Conservation (phyloP, 768 basidiomycete genomes). For the Kwoniella sp. region DNA sequence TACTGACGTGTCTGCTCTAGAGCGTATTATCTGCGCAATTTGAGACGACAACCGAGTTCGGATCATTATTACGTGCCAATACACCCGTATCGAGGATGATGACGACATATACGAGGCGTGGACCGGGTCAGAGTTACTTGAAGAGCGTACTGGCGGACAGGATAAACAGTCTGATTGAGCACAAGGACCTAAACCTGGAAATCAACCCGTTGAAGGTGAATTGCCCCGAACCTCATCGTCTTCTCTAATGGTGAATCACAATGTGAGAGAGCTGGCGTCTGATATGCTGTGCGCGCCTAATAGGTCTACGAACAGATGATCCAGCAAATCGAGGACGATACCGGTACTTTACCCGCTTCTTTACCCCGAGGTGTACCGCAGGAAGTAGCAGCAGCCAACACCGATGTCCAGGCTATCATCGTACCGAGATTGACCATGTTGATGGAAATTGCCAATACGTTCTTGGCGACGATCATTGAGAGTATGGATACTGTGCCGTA, state of each 20-base stretch:
- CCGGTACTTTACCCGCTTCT: conserved; percentile 84
- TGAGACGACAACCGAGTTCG: conserved; percentile 97
- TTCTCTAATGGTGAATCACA: neutral
- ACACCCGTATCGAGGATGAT: conserved; percentile 99
- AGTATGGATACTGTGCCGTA: conserved; percentile 98
- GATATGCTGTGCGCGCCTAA: too few relatives aligned
- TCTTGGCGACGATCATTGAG: conserved; percentile 95
- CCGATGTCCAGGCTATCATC: conserved; percentile 96
- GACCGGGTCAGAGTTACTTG: conserved; percentile 96
- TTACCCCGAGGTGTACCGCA: conserved; percentile 91
- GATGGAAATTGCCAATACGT: conserved; percentile 99
- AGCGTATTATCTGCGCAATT: conserved; percentile 98
- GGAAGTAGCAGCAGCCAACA: conserved; percentile 89
- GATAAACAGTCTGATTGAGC: conserved; percentile 97
- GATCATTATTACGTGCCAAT: conserved; percentile 96
- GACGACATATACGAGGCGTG: conserved; percentile 98
- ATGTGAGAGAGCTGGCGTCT: neutral
- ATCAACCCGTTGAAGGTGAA: conserved; percentile 96
- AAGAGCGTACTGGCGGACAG: conserved; percentile 96
- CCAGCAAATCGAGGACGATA: conserved; percentile 97
- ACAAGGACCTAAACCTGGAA: conserved; percentile 98
- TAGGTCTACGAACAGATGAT: conserved; percentile 99
- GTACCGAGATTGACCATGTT: conserved; percentile 96
- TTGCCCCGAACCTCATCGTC: conserved; percentile 3
- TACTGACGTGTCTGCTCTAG: conserved; percentile 62